Evolutionary conservation across 1,139 yeast species (phyloP).

Genomic region (Diutina pseudorugosa): DNA sequence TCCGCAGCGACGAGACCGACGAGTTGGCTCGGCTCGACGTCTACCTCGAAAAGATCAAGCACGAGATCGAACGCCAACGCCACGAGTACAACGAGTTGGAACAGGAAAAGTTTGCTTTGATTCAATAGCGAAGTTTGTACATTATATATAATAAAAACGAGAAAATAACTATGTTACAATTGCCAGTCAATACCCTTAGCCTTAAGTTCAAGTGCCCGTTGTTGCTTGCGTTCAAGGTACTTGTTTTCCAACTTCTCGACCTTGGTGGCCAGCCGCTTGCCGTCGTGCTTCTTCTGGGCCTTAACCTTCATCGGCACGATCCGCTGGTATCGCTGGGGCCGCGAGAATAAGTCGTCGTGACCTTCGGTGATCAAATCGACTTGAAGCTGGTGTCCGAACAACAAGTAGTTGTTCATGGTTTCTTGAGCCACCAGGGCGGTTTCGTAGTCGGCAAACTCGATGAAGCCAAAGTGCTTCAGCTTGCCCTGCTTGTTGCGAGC

Average conservation of each 20-base stretch:
- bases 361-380: conserved; percentile 42
- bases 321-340: conserved; percentile 38
- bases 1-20: conserved; percentile 50
- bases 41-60: conserved; percentile 50
- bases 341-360: conserved; percentile 15
- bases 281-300: conserved; percentile 42
- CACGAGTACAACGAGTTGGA: conserved; percentile 41
- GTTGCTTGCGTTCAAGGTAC: neutral
- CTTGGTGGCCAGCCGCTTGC: conserved; percentile 43
- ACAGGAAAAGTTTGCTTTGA: conserved; percentile 29
- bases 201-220: neutral
- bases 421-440: conserved; percentile 88
- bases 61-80: conserved; percentile 41
- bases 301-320: conserved; percentile 48
- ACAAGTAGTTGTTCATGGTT: conserved; percentile 86
- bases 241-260: conserved; percentile 35
- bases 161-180: neutral
- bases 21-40: conserved; percentile 65
- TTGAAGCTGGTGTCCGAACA: conserved; percentile 75
- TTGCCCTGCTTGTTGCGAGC: conserved; percentile 88
- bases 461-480: conserved; percentile 85
- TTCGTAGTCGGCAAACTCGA: conserved; percentile 63
- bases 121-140: conserved; percentile 14
- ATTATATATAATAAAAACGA: neutral
- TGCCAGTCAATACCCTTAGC: conserved; percentile 1